Evolutionary conservation across 257 asterid species (phyloP).

Genomic region (Nyctanthes arbortristis): DNA sequence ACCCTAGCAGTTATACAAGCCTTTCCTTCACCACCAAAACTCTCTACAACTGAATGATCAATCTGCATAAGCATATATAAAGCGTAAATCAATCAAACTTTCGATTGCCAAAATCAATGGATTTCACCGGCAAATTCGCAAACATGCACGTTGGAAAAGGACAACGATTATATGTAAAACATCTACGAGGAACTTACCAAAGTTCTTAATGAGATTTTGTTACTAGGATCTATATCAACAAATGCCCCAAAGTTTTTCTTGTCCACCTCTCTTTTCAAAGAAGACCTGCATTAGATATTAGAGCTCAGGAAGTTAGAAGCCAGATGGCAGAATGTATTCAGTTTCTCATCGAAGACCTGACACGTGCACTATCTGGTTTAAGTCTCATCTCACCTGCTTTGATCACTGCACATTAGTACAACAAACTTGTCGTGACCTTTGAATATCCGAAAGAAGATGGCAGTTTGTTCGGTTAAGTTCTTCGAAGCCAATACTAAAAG

Average conservation of each 20-base stretch:
- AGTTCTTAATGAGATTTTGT: constrained; percentile 44
- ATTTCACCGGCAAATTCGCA: neutral
- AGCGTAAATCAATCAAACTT: neutral
- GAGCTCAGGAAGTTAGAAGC: neutral
- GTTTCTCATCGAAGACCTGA: neutral
- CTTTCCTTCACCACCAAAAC: constrained; percentile 47
- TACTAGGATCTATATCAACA: constrained; percentile 46
- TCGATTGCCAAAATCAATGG: neutral
- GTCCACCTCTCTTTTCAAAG: constrained; percentile 32
- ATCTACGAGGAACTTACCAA: constrained; percentile 34
- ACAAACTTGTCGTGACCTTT: constrained; percentile 28
- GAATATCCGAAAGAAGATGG: constrained; percentile 44
- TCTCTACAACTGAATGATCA: constrained; percentile 42
- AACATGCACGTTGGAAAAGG: too few relatives aligned
- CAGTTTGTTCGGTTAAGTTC: constrained; percentile 46
- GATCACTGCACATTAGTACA: constrained; percentile 60
- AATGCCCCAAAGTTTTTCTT: constrained; percentile 43
- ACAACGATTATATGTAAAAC: too few relatives aligned
- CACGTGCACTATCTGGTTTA: neutral
- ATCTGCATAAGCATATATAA: constrained; percentile 30
- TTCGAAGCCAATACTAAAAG: constrained; percentile 41
- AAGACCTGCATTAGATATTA: constrained; percentile 39
- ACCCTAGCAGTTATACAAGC: constrained; percentile 40
- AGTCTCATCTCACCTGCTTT: constrained; percentile 47
- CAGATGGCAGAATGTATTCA: neutral